Conservation (phyloP, 1,284 basidiomycete species). For the Quambalaria eucalypti region DNA sequence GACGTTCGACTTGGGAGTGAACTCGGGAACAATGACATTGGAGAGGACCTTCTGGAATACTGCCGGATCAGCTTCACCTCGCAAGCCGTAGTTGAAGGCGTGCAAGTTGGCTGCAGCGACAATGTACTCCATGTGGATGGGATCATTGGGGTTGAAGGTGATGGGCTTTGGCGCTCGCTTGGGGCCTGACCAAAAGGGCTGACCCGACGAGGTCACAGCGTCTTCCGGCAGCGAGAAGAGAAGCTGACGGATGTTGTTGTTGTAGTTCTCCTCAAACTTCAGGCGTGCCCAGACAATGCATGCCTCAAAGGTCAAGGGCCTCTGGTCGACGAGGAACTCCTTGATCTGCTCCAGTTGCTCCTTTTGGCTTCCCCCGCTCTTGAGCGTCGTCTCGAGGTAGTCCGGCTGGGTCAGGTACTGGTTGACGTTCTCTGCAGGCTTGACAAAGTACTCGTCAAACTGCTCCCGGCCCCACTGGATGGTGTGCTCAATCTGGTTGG, state of each 20-base stretch:
- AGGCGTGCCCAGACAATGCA: slow-evolving; percentile 94
- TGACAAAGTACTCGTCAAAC: slow-evolving; percentile 87
- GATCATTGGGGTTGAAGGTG: slow-evolving; percentile 71
- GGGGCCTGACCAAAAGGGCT: slow-evolving; percentile 69
- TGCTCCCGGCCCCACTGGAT: slow-evolving; percentile 87
- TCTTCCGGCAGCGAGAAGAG: slow-evolving; percentile 91
- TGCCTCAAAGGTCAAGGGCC: slow-evolving; percentile 90
- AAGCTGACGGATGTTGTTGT: slow-evolving; percentile 85
- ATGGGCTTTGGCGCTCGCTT: slow-evolving; percentile 95
- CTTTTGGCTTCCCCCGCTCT: slow-evolving; percentile 51
- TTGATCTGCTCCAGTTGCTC: slow-evolving; percentile 78
- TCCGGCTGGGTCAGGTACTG: slow-evolving; percentile 93
- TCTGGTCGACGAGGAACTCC: slow-evolving; percentile 79
- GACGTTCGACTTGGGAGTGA: slow-evolving; percentile 80
- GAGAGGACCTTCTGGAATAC: slow-evolving; percentile 77
- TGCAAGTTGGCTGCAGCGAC: slow-evolving; percentile 91
- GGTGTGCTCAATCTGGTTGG: slow-evolving; percentile 96
- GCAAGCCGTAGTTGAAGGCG: slow-evolving; percentile 94
- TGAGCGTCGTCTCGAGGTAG: slow-evolving; percentile 83
- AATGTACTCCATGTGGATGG: slow-evolving; percentile 79
- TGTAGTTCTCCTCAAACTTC: slow-evolving; percentile 91
- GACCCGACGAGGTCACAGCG: slow-evolving; percentile 73
- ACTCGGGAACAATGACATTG: slow-evolving; percentile 81
- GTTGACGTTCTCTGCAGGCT: slow-evolving; percentile 89
- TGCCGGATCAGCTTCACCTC: slow-evolving; percentile 71